Conservation (phyloP, 1,139 yeast genomes). For the Geotrichum aggregatum region DNA sequence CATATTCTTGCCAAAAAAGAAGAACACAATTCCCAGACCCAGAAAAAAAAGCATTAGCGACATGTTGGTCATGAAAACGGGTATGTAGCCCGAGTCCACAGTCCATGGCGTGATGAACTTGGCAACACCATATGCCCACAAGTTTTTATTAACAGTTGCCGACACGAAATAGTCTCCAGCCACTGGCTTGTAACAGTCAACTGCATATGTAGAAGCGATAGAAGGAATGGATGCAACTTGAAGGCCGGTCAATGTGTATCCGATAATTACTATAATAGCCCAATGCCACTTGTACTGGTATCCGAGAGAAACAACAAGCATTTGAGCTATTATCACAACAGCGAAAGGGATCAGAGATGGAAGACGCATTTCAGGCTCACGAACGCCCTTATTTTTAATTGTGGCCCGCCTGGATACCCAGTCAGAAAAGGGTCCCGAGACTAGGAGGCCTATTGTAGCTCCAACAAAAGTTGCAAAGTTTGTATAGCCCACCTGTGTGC, state of each 20-base stretch:
- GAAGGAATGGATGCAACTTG: conserved; percentile 44
- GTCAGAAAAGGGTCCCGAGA: conserved; percentile 52
- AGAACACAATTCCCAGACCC: neutral
- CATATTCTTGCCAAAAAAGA: neutral
- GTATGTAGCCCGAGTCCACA: conserved; percentile 26
- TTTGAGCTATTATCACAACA: conserved; percentile 63
- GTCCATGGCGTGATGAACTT: conserved; percentile 51
- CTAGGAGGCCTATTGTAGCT: conserved; percentile 63
- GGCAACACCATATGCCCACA: conserved; percentile 47
- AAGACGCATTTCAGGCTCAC: conserved; percentile 72
- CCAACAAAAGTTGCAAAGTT: conserved; percentile 74
- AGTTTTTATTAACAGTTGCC: conserved; percentile 34
- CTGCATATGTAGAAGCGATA: conserved; percentile 49
- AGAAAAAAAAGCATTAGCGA: neutral
- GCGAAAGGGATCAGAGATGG: conserved; percentile 63
- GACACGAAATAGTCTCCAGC: conserved; percentile 52
- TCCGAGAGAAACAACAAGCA: conserved; percentile 75
- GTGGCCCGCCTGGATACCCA: conserved; percentile 65
- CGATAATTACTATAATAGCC: conserved; percentile 42
- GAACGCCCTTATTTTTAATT: conserved; percentile 59
- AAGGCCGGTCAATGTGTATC: conserved; percentile 32
- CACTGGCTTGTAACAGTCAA: conserved; percentile 51
- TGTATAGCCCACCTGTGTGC: conserved; percentile 72
- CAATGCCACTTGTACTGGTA: conserved; percentile 58
- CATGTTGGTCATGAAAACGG: conserved; percentile 1